Evolutionary conservation across 768 basidiomycete genomes (phyloP), one percentile per base, ranked within the genome.

Genomic region (Amanita muscaria): DNA sequence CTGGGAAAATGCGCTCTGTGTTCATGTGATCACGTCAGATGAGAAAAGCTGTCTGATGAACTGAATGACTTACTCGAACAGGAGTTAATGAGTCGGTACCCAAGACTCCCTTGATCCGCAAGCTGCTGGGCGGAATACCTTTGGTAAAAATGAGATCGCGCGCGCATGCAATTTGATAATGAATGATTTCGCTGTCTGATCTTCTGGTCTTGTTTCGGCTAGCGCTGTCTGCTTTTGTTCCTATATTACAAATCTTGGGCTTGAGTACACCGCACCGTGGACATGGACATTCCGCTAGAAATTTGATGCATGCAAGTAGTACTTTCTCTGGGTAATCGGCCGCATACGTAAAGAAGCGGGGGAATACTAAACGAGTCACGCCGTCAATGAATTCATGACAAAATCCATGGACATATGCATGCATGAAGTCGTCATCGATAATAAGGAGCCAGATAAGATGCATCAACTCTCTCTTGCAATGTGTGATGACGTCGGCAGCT

Each of bases 251-350:
- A 11, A 70, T 51, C 1, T 61, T 16, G 1, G 40, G 23, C 38
- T 58, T 59, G 4, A 48, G 35, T 2, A 63, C 49, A 23, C 61
- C 49, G 44, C 66, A 68, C 3, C 59, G 51, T 5, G 64, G 64
- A 42, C 65, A 68, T 4, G 63, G 64, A 36, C 59, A 70, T 1
- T 47, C 12, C 1, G 65, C 72, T 11, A 59, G 57, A 40, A 63
- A 56, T 14, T 59, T 51, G 11, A 73, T 56, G 2, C 54, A 56
- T 18, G 60, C 59, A n/a, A 64, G 40, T 4, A 61, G 42, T 37
- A 57, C 51, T 34, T 66, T 67, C 43, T 69, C 64, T 3, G 63
- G 65, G 44, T 68, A 69, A 51, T 67, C 65, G 0, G 64, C 62
- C 1, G 64, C 60, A 46, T 66, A 65, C 0, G 56, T 62, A 38